Evolutionary conservation across 1,284 basidiomycete genomes (phyloP).

Genomic region (Mycosarcoma maydis): DNA sequence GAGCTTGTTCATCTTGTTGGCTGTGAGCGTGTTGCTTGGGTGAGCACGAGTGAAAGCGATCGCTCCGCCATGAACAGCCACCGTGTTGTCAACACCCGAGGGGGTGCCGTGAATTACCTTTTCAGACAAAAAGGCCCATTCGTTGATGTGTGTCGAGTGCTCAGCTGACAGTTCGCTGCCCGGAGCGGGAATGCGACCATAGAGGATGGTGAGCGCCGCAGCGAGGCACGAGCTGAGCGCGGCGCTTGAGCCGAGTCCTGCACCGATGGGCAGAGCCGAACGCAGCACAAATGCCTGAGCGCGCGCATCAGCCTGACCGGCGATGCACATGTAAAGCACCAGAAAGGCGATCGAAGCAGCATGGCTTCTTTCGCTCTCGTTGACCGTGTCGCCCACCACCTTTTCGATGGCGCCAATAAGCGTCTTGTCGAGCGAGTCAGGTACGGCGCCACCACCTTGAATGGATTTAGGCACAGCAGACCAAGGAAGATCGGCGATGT

Average conservation of each 20-base stretch:
- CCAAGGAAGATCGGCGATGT: conserved; percentile 84
- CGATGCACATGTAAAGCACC: conserved; percentile 89
- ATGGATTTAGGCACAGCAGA: conserved; percentile 69
- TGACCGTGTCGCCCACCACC: conserved; percentile 51
- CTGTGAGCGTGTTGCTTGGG: conserved; percentile 72
- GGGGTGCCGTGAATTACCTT: conserved; percentile 98
- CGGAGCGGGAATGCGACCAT: conserved; percentile 71
- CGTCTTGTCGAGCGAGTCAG: conserved; percentile 68
- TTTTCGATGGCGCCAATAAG: conserved; percentile 49
- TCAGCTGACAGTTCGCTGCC: conserved; percentile 23
- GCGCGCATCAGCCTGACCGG: conserved; percentile 72
- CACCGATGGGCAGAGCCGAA: conserved; percentile 96
- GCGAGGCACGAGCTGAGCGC: conserved; percentile 90
- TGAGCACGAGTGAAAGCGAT: conserved; percentile 86
- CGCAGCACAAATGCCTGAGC: conserved; percentile 83
- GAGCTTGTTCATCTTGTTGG: conserved; percentile 81
- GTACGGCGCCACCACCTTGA: conserved; percentile 70
- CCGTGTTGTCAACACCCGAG: conserved; percentile 96
- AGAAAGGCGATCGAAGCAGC: conserved; percentile 85
- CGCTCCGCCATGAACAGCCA: conserved; percentile 91
- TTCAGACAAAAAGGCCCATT: conserved; percentile 93
- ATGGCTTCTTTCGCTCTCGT: conserved; percentile 67
- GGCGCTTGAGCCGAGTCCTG: conserved; percentile 95
- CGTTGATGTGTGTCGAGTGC: conserved; percentile 82
- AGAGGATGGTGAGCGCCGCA: conserved; percentile 75